Percentiles rank a stretch among this genome's conserved stretches.
Evolutionary conservation across 1,139 yeast genomes (phyloP).

Genomic region (Candida tropicalis): DNA sequence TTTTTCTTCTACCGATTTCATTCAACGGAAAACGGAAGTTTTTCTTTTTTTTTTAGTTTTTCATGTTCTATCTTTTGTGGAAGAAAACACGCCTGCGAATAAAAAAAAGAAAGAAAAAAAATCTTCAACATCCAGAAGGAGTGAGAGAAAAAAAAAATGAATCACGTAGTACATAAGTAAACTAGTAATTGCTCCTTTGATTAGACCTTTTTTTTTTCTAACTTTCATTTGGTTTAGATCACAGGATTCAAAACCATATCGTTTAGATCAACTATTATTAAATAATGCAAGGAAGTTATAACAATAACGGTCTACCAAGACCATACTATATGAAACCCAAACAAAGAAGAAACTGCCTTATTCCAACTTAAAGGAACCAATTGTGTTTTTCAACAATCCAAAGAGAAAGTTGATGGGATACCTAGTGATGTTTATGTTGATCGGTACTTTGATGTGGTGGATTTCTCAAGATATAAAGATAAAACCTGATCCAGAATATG

Average conservation of each 20-base stretch:
- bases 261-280: background rate
- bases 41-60: too few species aligned
- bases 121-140: constrained; percentile 2
- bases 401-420: constrained; percentile 45
- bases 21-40: too few species aligned
- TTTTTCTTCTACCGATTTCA: too few species aligned
- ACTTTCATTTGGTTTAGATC: too few species aligned
- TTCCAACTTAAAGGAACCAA: constrained; percentile 30
- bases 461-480: constrained; percentile 41
- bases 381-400: constrained; percentile 37
- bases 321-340: constrained; percentile 54
- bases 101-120: constrained; percentile 5
- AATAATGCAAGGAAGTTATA: constrained; percentile 49
- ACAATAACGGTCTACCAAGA: constrained; percentile 47
- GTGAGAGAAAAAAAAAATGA: background rate
- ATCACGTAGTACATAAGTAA: background rate
- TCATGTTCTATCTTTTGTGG: too few species aligned
- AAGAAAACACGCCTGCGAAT: background rate
- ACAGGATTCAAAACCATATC: background rate
- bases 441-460: constrained; percentile 40
- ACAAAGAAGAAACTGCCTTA: constrained; percentile 39
- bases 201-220: background rate
- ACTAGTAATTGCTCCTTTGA: background rate
- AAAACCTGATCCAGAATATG: constrained; percentile 31
- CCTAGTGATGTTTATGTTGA: constrained; percentile 35